Evolutionary conservation across 2,329 filamentous ascomycete species (phyloP), one percentile per base, ranked within the genome.

Genomic region (Neurospora crassa): DNA sequence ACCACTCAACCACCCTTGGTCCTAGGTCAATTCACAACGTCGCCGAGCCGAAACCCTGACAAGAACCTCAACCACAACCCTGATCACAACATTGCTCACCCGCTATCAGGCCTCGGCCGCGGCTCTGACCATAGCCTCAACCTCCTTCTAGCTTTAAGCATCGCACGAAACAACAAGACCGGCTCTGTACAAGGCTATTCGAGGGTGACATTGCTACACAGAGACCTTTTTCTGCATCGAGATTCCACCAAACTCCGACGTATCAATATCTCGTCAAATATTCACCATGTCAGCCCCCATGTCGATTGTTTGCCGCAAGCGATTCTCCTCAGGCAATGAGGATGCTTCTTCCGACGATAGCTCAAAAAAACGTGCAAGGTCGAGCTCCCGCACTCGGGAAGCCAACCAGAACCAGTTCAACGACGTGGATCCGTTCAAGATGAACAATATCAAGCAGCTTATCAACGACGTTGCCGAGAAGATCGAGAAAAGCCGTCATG

Each of bases 1-100:
- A 83, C 82, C 0, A 76, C 78, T 34, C 77, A 78, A 1, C 73
- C 77, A 3, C 76, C 75, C 5, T 79, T 80, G 4, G 75, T 40
- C 73, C 74, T 16, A 78, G 76, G 42, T 74, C 79, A 18, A 73
- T 47, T 34, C 74, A 76, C 14, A 77, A 77, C 70, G 77, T 77
- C 53, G 74, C 72, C 34, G 75, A 76, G 7, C 77, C 79, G 4
- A 77, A 18, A 63, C 24, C 47, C 20, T 29, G 20, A 53, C 47
- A 7, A 29, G 24, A 29, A 29, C 14, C 29, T 18, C 53, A 34
- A 34, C 53, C 14, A 16, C 24, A 34, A 5, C 7, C 53, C 53
- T 63, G 53, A 63, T 18, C 24, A 18, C 7, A 18, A 34, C 24
- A 14, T 34, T 14, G 29, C 16, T 63, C 14, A 14, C 12, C 20